Evolutionary conservation across 257 asterid genomes (phyloP), one percentile per base, ranked within the genome.

Genomic region (Thymus mandschuricus): DNA sequence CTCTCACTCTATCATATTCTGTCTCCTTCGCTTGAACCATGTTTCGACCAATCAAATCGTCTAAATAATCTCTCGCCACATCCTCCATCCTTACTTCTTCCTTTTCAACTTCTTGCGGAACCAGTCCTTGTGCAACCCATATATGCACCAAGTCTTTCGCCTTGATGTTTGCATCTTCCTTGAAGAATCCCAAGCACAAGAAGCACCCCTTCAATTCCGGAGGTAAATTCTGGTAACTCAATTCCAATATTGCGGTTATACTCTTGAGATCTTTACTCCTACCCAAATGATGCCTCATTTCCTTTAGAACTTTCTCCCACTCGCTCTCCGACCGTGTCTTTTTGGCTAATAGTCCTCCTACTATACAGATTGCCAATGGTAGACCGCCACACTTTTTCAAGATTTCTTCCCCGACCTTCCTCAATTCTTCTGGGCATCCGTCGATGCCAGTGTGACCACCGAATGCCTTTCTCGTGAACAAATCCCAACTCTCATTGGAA

Each of bases 321-420:
- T 58, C 79, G 15, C 43, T 63, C 60, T 2, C 31, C 15, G 67
- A 41, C 27, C 12, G 41, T 8, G 10, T 45, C 56, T 60, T 30
- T 6, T 68, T 28, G 0, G 31, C 21, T 56, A 81, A 7, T 45
- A 81, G 38, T 10, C 82, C 75, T 66, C 81, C 82, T 0, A 72
- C 66, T 0, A 75, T 67, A 0, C 27, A 51, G 35, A 81, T 78
- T 29, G 82, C 80, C 27, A 77, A 70, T 1, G 82, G 85, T 27
- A 81, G 66, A 3, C 83, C 81, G 0, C 31, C 74, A 35, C 82
- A 76, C 28, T 64, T 64, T 29, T 28, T 12, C 48, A 80, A 10
- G 13, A 81, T 77, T 65, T 65, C 52, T 55, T 28, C 51, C 3
- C 78, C 80, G 1, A 66, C 50, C 0, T n/a, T 44, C 59, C 55